Conservation (phyloP, 257 asterid genomes). For the Hygrophila difformis region DNA sequence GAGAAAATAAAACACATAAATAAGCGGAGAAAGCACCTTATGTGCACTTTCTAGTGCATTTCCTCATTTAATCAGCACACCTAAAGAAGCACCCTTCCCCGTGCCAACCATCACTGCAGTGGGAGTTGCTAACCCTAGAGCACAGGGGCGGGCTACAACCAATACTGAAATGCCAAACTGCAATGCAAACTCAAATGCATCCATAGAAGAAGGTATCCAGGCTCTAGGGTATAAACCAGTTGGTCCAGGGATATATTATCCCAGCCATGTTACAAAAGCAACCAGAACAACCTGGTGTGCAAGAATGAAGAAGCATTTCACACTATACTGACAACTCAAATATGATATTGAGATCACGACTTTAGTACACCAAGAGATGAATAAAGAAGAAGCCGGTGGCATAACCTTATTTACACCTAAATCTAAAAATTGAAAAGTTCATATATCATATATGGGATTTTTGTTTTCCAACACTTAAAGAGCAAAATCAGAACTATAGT, state of each 20-base stretch:
- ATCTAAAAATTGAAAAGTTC: slow-evolving; percentile 1
- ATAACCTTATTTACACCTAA: background rate
- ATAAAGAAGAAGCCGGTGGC: slow-evolving; percentile 9
- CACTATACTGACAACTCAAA: no score
- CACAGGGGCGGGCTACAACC: slow-evolving; percentile 99
- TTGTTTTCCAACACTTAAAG: background rate
- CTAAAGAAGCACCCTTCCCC: slow-evolving; percentile 94
- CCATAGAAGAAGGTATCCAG: slow-evolving; percentile 89
- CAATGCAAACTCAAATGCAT: slow-evolving; percentile 83
- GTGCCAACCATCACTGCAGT: slow-evolving; percentile 99
- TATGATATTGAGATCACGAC: no score
- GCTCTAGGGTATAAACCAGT: slow-evolving; percentile 55
- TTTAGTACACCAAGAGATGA: no score
- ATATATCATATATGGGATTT: no score
- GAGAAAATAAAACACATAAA: background rate
- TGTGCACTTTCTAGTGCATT: slow-evolving; percentile 92
- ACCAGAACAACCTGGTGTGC: slow-evolving; percentile 83
- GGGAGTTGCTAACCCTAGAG: slow-evolving; percentile 95
- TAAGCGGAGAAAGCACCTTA: slow-evolving; percentile 41
- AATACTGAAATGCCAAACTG: slow-evolving; percentile 89
- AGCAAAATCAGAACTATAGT: no score
- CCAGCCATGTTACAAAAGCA: slow-evolving; percentile 74
- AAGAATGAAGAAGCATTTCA: no score
- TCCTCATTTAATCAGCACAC: slow-evolving; percentile 94
- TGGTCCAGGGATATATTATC: slow-evolving; percentile 77